Conservation (phyloP, 345 rosid species). For the Psidium friedrichsthalianum region DNA sequence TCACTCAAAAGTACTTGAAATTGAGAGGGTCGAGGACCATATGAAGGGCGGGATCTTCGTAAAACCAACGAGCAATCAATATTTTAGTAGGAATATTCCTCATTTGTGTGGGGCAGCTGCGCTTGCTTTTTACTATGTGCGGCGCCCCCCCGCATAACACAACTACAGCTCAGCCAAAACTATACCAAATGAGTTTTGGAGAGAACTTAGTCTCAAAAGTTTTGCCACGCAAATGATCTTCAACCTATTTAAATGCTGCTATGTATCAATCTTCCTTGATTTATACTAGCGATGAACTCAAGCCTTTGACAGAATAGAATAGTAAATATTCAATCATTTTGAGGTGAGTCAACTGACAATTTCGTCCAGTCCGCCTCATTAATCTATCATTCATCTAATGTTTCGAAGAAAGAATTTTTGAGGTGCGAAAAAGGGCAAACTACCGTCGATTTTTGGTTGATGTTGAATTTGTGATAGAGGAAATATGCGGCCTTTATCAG, state of each 20-base stretch:
- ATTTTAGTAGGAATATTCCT: background rate
- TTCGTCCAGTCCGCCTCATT: no score
- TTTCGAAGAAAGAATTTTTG: no score
- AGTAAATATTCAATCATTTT: background rate
- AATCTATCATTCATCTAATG: no score
- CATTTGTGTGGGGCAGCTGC: background rate
- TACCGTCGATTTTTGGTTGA: no score
- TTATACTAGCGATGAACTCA: background rate
- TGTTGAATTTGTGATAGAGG: no score
- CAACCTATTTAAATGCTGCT: background rate
- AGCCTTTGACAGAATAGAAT: background rate
- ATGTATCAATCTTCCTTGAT: background rate
- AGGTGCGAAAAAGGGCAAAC: no score
- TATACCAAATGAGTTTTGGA: background rate
- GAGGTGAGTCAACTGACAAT: no score
- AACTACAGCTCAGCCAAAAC: background rate
- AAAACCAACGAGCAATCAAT: background rate
- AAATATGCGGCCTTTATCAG: no score
- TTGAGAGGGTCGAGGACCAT: background rate
- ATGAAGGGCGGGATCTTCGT: background rate
- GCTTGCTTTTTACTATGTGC: no score
- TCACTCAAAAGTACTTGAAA: no score
- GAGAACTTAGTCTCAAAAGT: background rate
- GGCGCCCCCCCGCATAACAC: no score
- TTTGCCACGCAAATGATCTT: background rate